Conservation (phyloP, 345 rosid genomes). For the Melaleuca alternifolia region DNA sequence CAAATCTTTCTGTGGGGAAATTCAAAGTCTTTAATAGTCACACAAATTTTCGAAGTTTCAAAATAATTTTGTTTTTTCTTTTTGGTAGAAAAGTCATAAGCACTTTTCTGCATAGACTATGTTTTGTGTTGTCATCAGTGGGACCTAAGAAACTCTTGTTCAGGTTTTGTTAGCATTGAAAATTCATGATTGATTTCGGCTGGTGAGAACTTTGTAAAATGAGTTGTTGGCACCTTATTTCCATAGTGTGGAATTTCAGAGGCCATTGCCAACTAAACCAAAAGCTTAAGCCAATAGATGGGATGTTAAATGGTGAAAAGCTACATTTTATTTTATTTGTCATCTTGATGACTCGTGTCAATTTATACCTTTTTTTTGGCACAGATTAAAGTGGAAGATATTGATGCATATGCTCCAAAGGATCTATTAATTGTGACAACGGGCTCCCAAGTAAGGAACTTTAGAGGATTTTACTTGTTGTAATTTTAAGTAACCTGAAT, state of each 20-base stretch:
- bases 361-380: neutral
- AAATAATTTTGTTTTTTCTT: neutral
- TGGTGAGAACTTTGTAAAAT: neutral
- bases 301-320: neutral
- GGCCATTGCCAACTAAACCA: neutral
- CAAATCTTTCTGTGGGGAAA: neutral
- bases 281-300: neutral
- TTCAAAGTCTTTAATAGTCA: neutral
- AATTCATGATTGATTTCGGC: neutral
- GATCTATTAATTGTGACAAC: slow-evolving; percentile 93
- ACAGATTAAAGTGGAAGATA: slow-evolving; percentile 90
- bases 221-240: neutral
- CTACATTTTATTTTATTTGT: neutral
- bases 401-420: slow-evolving; percentile 91
- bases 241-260: neutral
- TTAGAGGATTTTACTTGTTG: neutral
- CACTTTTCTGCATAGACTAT: neutral
- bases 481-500: neutral
- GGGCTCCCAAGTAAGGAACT: slow-evolving; percentile 84
- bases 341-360: neutral
- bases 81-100: neutral
- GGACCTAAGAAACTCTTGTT: neutral
- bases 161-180: neutral
- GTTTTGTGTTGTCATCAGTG: neutral
- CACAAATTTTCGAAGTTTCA: neutral